Conservation (phyloP, 2,329 filamentous ascomycete genomes). For the Penicillium sp. region DNA sequence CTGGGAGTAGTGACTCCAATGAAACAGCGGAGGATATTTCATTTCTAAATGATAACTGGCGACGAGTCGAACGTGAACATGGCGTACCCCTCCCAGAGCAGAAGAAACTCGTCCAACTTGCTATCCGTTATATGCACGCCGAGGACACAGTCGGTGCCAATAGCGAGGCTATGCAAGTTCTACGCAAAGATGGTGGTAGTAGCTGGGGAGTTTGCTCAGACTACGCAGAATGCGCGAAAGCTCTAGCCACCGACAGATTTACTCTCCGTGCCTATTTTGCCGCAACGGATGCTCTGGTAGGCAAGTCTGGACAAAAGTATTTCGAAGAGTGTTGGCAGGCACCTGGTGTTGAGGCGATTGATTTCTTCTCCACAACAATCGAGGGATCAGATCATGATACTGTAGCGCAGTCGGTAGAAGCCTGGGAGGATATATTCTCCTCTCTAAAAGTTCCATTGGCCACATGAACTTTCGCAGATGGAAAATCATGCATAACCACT, state of each 20-base stretch:
- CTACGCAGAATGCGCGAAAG: slow-evolving; percentile 25
- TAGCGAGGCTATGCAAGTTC: slow-evolving; percentile 37
- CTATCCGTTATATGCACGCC: slow-evolving; percentile 15
- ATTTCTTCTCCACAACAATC: slow-evolving; percentile 31
- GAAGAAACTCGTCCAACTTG: slow-evolving; percentile 16
- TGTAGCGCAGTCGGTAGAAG: slow-evolving; percentile 13
- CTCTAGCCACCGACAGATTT: slow-evolving; percentile 5
- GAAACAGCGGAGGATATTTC: slow-evolving; percentile 1
- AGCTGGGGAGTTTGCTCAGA: slow-evolving; percentile 36
- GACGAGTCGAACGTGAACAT: slow-evolving; percentile 18
- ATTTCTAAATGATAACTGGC: slow-evolving; percentile 11
- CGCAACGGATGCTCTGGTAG: slow-evolving; percentile 42
- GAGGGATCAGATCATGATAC: slow-evolving; percentile 41
- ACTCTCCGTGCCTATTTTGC: slow-evolving; percentile 34
- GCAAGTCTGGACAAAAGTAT: slow-evolving; percentile 40
- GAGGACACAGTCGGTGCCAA: slow-evolving; percentile 36
- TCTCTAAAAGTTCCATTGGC: background rate
- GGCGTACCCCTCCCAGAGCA: slow-evolving; percentile 12
- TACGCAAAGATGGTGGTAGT: slow-evolving; percentile 29
- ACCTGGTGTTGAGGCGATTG: slow-evolving; percentile 21
- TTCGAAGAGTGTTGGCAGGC: slow-evolving; percentile 41
- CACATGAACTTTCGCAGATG: no score
- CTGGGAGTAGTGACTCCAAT: background rate
- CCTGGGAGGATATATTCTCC: slow-evolving; percentile 16
- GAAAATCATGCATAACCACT: no score